These are phyloP conservation scores for Botryotinia globosa DNA, from an alignment of 2,329 filamentous ascomycete species.

Conservation along the genomic window DNA sequence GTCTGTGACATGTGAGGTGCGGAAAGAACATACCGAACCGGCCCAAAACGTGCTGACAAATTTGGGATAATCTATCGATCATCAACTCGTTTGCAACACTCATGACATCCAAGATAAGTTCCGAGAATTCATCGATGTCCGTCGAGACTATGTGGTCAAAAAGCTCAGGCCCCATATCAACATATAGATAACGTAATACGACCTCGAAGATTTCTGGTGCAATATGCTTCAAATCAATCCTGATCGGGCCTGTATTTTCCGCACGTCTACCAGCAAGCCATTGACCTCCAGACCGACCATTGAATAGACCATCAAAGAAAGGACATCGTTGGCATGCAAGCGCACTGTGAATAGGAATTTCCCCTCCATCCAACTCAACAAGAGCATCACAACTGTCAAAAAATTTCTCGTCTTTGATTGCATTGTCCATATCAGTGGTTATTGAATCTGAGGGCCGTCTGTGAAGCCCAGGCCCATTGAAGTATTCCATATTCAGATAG, in stretches of 20 bases:
- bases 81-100: conserved; percentile 90
- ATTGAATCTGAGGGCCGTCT: conserved; percentile 61
- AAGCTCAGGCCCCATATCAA: conserved; percentile 74
- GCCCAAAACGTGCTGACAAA: conserved; percentile 82
- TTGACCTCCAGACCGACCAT: conserved; percentile 78
- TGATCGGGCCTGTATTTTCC: conserved; percentile 51
- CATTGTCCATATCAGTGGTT: conserved; percentile 66
- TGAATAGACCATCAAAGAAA: conserved; percentile 88
- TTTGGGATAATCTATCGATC: conserved; percentile 84
- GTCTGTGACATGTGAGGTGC: background rate
- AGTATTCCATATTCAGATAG: conserved; percentile 63
- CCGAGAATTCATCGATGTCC: conserved; percentile 78
- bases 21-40: conserved; percentile 58
- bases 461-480: conserved; percentile 75
- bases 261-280: conserved; percentile 76
- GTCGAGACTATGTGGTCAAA: conserved; percentile 73
- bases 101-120: conserved; percentile 89
- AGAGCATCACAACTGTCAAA: conserved; percentile 78
- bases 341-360: conserved; percentile 70
- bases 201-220: conserved; percentile 69
- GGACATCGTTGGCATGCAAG: conserved; percentile 81
- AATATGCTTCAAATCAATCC: conserved; percentile 81
- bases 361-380: conserved; percentile 73
- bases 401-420: conserved; percentile 65
- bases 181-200: conserved; percentile 78